Percentiles rank a stretch among this genome's conserved stretches.
phyloP scores from a whole-genome alignment of 1,284 basidiomycete genomes.

The Mycena sp. region DNA sequence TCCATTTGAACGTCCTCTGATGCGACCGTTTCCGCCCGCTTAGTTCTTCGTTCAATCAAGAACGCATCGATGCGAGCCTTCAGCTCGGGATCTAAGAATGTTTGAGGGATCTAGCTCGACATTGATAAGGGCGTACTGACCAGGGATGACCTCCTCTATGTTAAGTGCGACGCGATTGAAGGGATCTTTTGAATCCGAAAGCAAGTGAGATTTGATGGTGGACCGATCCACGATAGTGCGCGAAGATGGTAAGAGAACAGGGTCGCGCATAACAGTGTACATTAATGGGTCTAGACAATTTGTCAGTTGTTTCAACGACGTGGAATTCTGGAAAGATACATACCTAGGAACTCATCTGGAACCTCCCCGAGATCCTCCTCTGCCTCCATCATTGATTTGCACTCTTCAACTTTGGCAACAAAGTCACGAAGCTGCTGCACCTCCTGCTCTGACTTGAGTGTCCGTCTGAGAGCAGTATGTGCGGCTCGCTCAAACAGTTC shows the following conservation, averaged over 20 bases:
- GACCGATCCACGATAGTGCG: constrained; percentile 85
- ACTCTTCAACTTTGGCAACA: constrained; percentile 86
- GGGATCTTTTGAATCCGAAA: constrained; percentile 92
- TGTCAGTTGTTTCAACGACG: constrained; percentile 15
- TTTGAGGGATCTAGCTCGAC: constrained; percentile 37
- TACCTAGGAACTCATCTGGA: constrained; percentile 95
- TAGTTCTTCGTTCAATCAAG: constrained; percentile 49
- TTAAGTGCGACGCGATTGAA: constrained; percentile 87
- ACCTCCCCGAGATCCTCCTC: constrained; percentile 95
- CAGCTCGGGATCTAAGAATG: constrained; percentile 49
- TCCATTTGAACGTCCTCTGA: constrained; percentile 15
- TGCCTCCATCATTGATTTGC: constrained; percentile 79
- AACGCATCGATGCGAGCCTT: constrained; percentile 57
- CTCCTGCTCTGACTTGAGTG: constrained; percentile 85
- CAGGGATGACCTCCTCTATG: constrained; percentile 84
- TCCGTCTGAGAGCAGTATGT: constrained; percentile 70
- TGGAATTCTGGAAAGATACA: constrained; percentile 35
- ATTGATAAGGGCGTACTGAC: too few relatives aligned
- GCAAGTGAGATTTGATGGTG: constrained; percentile 95
- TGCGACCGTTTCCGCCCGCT: constrained; percentile 1
- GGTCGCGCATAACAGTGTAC: constrained; percentile 96
- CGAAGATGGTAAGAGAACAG: constrained; percentile 91
- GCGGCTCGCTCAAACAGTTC: constrained; percentile 88
- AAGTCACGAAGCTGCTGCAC: constrained; percentile 80
- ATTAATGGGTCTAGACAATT: constrained; percentile 83